Evolutionary conservation across 208 protist genomes (phyloP).

Genomic region (Trypanosoma scelopori): DNA sequence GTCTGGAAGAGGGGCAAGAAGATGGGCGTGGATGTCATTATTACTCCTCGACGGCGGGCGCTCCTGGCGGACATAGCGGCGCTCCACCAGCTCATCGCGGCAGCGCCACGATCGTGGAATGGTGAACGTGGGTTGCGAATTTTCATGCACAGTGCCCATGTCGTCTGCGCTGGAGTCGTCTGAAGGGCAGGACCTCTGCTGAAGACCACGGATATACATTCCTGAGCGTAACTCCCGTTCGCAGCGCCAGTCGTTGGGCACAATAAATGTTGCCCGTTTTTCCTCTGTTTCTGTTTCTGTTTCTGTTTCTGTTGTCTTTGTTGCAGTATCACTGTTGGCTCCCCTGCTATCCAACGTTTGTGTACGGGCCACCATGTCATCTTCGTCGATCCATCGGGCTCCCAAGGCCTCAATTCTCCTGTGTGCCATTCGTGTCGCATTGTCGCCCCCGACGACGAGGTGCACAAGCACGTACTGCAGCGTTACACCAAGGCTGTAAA

Average conservation of each 20-base stretch:
- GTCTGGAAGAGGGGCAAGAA: conserved; percentile 11
- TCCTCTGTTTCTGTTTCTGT: background rate
- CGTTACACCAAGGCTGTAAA: conserved; percentile 42
- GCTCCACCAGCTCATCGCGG: conserved; percentile 19
- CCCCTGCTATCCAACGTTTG: too few relatives aligned
- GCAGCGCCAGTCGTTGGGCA: conserved; percentile 37
- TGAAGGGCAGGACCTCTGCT: background rate
- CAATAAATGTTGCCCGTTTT: conserved; percentile 14
- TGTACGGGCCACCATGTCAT: background rate
- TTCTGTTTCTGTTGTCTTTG: background rate
- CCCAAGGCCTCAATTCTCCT: conserved; percentile 20
- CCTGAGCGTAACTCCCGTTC: conserved; percentile 17
- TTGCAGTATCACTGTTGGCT: too few relatives aligned
- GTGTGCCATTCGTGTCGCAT: background rate
- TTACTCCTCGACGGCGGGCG: background rate
- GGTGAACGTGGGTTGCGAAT: conserved; percentile 3
- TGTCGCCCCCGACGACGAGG: conserved; percentile 11
- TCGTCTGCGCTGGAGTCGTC: background rate
- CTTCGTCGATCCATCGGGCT: conserved; percentile 33
- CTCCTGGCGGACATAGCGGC: conserved; percentile 4
- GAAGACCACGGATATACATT: conserved; percentile 11
- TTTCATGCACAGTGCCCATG: background rate
- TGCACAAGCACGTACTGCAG: conserved; percentile 26
- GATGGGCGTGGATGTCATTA: background rate
- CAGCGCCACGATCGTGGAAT: conserved; percentile 28